Evolutionary conservation across 345 rosid genomes (phyloP), one percentile per base, ranked within the genome.

Genomic region (Carallia brachiata): DNA sequence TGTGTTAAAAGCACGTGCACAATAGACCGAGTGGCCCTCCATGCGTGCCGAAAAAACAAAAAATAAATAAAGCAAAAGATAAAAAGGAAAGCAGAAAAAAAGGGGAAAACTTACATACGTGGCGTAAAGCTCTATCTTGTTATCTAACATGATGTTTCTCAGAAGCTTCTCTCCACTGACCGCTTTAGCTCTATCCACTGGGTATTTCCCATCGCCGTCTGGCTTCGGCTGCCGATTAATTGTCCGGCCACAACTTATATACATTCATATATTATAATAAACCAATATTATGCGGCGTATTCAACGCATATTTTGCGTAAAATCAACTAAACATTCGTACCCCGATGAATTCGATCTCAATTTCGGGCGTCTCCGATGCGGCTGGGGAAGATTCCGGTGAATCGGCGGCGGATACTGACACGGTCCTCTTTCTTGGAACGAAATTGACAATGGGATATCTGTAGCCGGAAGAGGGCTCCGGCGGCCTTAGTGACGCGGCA

Each of bases 91-190:
- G 3, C 1, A 8, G 10, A 12, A 13, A 40, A 39, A 30, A 19
- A 5, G 27, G 19, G 8, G 36, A 6, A 17, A 64, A 82, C 91
- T 80, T 82, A 91, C 98, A 78, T 94, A 87, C 27, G 95, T 58
- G 40, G 94, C 97, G 71, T 94, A 94, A 3, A 91, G 87, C 76
- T 94, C 97, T 44, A 93, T 79, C 78, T 87, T 89, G 77, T 85
- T 85, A 44, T 94, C 98, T 56, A 37, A 72, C 98, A 94, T 88
- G 72, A 89, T 87, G 80, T 34, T 88, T 82, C 91, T 85, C 81
- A 91, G 70, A 44, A 89, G 83, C 87, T 91, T 89, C 73, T 86
- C 95, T 37, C 98, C 97, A 48, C 96, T 89, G 15, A 87, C 61
- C 31, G 86, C 89, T 36, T 82, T 87, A 0, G 87, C 85, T 80